Conservation (phyloP, 306 rosid genomes). For the Cicer bijugum region DNA sequence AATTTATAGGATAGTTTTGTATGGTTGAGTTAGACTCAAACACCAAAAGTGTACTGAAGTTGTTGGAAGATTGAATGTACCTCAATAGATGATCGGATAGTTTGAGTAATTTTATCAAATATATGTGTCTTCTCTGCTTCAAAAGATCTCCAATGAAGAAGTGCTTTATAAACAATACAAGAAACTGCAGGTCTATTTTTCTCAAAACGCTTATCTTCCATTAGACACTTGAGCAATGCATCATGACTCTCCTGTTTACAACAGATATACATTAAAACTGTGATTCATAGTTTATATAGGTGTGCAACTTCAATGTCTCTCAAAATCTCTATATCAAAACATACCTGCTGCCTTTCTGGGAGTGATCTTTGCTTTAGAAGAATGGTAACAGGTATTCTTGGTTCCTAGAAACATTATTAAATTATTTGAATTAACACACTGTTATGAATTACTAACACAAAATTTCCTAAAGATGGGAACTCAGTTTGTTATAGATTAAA, state of each 20-base stretch:
- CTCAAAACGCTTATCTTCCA: slow-evolving; percentile 72
- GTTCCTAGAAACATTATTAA: slow-evolving; percentile 59
- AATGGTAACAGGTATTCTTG: slow-evolving; percentile 50
- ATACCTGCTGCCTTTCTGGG: slow-evolving; percentile 88
- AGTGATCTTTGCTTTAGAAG: slow-evolving; percentile 79
- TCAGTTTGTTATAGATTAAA: too few relatives aligned
- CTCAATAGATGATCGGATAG: slow-evolving; percentile 70
- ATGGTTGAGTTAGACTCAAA: not conserved
- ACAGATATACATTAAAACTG: slow-evolving; percentile 15
- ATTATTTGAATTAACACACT: slow-evolving; percentile 24
- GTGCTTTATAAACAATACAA: slow-evolving; percentile 73
- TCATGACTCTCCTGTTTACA: slow-evolving; percentile 79
- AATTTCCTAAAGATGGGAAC: not conserved
- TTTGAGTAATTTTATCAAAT: slow-evolving; percentile 77
- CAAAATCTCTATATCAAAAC: not conserved
- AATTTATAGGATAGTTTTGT: not conserved
- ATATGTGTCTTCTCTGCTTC: slow-evolving; percentile 82
- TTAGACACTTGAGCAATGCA: slow-evolving; percentile 76
- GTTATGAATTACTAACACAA: not conserved
- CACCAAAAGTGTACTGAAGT: slow-evolving; percentile 5
- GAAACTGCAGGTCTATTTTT: slow-evolving; percentile 77
- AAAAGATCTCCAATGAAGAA: slow-evolving; percentile 90
- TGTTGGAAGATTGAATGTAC: slow-evolving; percentile 52
- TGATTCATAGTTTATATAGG: not conserved
- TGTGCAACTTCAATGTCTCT: slow-evolving; percentile 10